Base-by-base conservation (phyloP, 257 asterid species). In the Ophiorrhiza pumila region DNA sequence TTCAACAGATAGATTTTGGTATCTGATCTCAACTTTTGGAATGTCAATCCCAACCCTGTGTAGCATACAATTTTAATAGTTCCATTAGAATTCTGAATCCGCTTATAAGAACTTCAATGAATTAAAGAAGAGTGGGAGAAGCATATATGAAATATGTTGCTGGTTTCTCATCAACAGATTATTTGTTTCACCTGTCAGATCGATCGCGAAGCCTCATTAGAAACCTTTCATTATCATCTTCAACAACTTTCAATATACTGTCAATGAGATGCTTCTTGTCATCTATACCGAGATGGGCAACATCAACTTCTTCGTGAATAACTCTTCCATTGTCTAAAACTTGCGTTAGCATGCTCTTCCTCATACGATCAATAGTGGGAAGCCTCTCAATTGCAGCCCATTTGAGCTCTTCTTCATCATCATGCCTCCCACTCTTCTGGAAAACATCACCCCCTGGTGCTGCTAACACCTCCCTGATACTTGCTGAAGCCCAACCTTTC, bases 321-420 rank as follows among this genome's bases (percentile, higher is more conserved):
- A 89, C 74, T 50, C 71, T 80, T 34, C 96, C 97, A 77, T 87
- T 75, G 70, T 83, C 96, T 80, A 87, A 77, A 22, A 86, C 96
- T 77, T 85, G 88, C 45, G 82, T 86, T 52, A 89, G 15, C 45
- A 91, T 81, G 65, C 95, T 92, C 57, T 85, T 91, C 65, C 87
- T 86, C 87, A 89, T 68, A 12, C 97, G 86, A 76, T 85, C 95
- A 76, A 83, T 83, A 22, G 97, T 91, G 0, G 97, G 97, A 22
- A 91, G 97, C 80, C 95, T 85, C 74, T 91, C 95, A 4, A 89
- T 87, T 64, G 95, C 97, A 62, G 97, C 97, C 96, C 95, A 87
- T 74, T 78, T 86, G 29, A 89, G 96, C 77, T 89, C 92, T 22
- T 85, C 93, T 59, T 90, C 96, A 15, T 91, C 97, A 22, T 87